A percentile compares a stretch with the other conserved stretches of the same genome.
phyloP scores from a whole-genome alignment of 805 yeast genomes.

The Alloascoidea africana region DNA sequence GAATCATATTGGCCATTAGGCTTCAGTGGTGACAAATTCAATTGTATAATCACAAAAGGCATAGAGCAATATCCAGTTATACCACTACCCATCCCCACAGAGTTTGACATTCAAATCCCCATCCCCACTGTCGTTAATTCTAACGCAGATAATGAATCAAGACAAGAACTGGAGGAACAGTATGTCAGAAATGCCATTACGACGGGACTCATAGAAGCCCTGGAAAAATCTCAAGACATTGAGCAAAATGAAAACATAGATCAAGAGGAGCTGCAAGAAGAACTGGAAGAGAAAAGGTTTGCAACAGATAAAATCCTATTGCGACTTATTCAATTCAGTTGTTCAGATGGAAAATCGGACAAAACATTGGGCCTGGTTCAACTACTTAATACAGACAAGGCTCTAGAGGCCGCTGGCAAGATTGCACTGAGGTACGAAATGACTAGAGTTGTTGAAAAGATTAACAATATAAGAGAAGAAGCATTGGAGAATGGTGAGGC shows the following conservation, averaged over 20 bases:
- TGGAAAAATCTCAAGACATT: constrained; percentile 18
- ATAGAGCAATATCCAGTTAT: constrained; percentile 52
- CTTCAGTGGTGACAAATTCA: constrained; percentile 48
- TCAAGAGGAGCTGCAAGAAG: constrained; percentile 26
- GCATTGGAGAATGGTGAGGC: background rate
- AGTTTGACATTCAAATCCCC: constrained; percentile 58
- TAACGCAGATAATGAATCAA: constrained; percentile 6
- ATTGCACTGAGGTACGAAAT: constrained; percentile 65
- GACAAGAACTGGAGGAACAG: constrained; percentile 8
- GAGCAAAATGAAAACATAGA: constrained; percentile 22
- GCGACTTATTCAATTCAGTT: constrained; percentile 58
- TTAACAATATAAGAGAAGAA: constrained; percentile 37
- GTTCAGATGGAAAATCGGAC: constrained; percentile 45
- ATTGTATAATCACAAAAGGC: constrained; percentile 65
- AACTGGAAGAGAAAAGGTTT: constrained; percentile 35
- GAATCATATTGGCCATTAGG: constrained; percentile 86
- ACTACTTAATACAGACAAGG: constrained; percentile 61
- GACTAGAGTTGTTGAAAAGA: constrained; percentile 33
- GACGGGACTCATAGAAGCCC: constrained; percentile 8
- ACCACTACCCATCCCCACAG: constrained; percentile 78
- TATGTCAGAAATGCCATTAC: constrained; percentile 7
- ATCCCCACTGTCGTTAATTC: constrained; percentile 22
- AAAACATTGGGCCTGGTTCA: constrained; percentile 59
- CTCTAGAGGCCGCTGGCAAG: constrained; percentile 69
- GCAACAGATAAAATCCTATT: constrained; percentile 66